phyloP scores from a whole-genome alignment of 495 filamentous ascomycete species.

The Aspergillus baeticus region DNA sequence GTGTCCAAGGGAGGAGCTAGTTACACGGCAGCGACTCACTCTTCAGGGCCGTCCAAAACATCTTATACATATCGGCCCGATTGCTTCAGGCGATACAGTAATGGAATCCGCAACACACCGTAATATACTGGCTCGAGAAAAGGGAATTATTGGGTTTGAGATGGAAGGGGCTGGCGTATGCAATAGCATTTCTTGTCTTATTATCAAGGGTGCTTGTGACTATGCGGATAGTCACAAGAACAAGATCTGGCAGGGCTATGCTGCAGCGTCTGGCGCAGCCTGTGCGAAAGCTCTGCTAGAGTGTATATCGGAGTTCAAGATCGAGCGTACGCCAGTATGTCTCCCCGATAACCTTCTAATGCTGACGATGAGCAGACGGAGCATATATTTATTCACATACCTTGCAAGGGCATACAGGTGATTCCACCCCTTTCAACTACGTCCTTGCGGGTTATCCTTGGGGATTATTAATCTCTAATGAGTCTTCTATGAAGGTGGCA shows the following conservation, averaged over 20 bases:
- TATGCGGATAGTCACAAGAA: conserved; percentile 44
- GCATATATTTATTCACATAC: too few species aligned
- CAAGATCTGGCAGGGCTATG: neutral
- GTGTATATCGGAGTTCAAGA: neutral
- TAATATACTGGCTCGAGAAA: conserved; percentile 16
- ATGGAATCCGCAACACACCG: conserved; percentile 30
- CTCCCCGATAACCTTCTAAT: neutral
- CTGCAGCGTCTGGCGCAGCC: neutral
- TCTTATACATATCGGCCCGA: conserved; percentile 20
- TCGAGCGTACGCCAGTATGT: neutral
- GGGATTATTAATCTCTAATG: too few species aligned
- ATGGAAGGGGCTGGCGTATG: conserved; percentile 39
- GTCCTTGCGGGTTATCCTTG: too few species aligned
- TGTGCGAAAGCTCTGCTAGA: neutral
- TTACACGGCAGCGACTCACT: neutral
- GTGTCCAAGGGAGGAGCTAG: neutral
- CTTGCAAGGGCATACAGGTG: too few species aligned
- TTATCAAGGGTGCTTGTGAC: conserved; percentile 40
- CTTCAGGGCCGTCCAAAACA: neutral
- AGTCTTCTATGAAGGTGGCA: too few species aligned
- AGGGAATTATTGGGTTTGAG: conserved; percentile 35
- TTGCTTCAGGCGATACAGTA: conserved; percentile 32
- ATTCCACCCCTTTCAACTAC: too few species aligned
- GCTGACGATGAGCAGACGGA: too few species aligned
- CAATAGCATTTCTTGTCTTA: conserved; percentile 31